These are phyloP conservation scores for Eimeria tenella DNA, from an alignment of 169 alveolate species.

Conservation along the genomic window DNA sequence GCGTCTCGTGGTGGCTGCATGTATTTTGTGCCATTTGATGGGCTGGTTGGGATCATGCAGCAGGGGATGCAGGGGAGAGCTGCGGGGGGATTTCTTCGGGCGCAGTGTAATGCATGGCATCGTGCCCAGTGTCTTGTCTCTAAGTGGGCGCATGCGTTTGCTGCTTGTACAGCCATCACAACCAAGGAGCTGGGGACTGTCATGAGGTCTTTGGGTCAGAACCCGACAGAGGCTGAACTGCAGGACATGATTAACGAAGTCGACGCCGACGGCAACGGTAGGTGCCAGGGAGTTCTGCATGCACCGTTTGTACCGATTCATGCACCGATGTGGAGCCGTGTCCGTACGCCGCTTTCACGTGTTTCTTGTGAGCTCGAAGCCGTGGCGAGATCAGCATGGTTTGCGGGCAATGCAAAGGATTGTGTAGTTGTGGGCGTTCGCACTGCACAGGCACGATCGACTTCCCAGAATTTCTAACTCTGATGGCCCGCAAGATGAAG, in stretches of 20 bases:
- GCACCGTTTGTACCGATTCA: neutral
- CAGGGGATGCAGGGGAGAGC: too few species aligned
- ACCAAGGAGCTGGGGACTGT: constrained; percentile 97
- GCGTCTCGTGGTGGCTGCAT: neutral
- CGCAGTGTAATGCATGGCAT: too few species aligned
- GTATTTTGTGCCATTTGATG: neutral
- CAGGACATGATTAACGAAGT: constrained; percentile 97
- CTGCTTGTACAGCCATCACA: constrained; percentile 91
- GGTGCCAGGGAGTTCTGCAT: neutral
- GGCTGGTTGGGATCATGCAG: too few species aligned
- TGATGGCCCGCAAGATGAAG: constrained; percentile 99
- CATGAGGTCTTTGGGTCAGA: constrained; percentile 96
- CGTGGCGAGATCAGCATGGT: too few species aligned
- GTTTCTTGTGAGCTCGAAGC: neutral
- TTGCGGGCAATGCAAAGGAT: neutral
- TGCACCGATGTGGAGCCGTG: neutral
- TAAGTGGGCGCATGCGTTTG: neutral
- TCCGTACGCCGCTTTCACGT: neutral
- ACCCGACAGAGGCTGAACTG: constrained; percentile 98
- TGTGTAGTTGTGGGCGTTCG: neutral
- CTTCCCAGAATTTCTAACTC: constrained; percentile 98
- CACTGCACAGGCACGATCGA: constrained; percentile 93
- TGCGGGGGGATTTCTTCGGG: too few species aligned
- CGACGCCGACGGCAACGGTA: constrained; percentile 96
- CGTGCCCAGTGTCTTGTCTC: neutral